Conservation (phyloP, 1,139 yeast species). For the Chernovozyma sophiae-reginae region DNA sequence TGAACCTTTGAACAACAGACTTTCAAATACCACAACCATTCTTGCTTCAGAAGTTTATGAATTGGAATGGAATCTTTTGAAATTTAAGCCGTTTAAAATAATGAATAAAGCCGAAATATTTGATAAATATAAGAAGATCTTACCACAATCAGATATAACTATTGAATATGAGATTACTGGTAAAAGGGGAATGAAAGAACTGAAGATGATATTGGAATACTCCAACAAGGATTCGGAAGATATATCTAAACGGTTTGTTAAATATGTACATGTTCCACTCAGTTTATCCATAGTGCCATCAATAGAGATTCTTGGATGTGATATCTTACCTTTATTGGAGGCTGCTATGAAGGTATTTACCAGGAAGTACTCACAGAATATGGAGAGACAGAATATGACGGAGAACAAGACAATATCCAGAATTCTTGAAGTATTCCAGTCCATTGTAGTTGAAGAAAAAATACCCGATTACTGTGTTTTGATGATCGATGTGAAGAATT, state of each 20-base stretch:
- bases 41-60: constrained; percentile 66
- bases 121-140: constrained; percentile 30
- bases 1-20: constrained; percentile 52
- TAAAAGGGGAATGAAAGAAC: constrained; percentile 68
- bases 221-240: constrained; percentile 36
- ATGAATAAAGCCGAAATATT: constrained; percentile 35
- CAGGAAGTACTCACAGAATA: background rate
- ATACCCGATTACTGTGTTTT: constrained; percentile 56
- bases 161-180: constrained; percentile 65
- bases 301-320: constrained; percentile 71
- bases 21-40: constrained; percentile 15
- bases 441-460: constrained; percentile 8
- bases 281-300: constrained; percentile 67
- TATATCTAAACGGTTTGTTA: constrained; percentile 34
- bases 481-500: constrained; percentile 65
- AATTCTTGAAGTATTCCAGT: background rate
- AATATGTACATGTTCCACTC: constrained; percentile 61
- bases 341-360: constrained; percentile 19
- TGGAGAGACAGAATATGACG: background rate
- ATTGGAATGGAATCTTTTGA: constrained; percentile 62
- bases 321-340: constrained; percentile 51
- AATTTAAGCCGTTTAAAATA: constrained; percentile 53
- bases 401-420: background rate
- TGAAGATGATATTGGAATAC: constrained; percentile 64
- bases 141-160: constrained; percentile 26